These are phyloP conservation scores for Oemleria cerasiformis DNA, from an alignment of 306 rosid species.

Conservation along the genomic window DNA sequence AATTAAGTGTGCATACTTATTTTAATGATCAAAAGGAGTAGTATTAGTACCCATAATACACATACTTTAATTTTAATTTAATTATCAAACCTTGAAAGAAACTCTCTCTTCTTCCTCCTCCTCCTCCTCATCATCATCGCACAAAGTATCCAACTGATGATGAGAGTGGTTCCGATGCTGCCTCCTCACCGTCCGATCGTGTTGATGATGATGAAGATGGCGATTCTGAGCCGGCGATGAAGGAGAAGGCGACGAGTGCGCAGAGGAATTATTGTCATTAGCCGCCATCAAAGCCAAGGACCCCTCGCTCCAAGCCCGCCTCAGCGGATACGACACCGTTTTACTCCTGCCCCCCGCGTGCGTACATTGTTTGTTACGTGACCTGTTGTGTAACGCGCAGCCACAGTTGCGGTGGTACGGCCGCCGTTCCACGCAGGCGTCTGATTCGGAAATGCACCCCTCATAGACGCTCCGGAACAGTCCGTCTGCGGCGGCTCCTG, in stretches of 20 bases:
- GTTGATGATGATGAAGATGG: not conserved
- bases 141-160: not conserved
- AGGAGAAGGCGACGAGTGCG: conserved; percentile 30
- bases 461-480: conserved; percentile 43
- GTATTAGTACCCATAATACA: not conserved
- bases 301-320: conserved; percentile 53
- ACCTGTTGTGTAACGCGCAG: conserved; percentile 25
- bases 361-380: conserved; percentile 8
- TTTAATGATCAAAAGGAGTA: not conserved
- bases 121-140: not conserved
- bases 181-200: not conserved
- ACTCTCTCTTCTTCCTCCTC: not conserved
- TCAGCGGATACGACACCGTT: conserved; percentile 51
- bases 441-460: conserved; percentile 51
- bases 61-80: not conserved
- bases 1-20: not conserved
- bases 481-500: conserved; percentile 27
- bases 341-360: conserved; percentile 31
- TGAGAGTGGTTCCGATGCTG: not conserved
- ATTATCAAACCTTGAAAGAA: conserved; percentile 26
- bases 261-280: not conserved
- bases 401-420: conserved; percentile 56
- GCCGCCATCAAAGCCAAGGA: conserved; percentile 32
- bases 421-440: conserved; percentile 47
- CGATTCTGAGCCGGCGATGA: not conserved